These are phyloP conservation scores for Ilex asprella DNA, from an alignment of 257 asterid species.

Conservation along the genomic window DNA sequence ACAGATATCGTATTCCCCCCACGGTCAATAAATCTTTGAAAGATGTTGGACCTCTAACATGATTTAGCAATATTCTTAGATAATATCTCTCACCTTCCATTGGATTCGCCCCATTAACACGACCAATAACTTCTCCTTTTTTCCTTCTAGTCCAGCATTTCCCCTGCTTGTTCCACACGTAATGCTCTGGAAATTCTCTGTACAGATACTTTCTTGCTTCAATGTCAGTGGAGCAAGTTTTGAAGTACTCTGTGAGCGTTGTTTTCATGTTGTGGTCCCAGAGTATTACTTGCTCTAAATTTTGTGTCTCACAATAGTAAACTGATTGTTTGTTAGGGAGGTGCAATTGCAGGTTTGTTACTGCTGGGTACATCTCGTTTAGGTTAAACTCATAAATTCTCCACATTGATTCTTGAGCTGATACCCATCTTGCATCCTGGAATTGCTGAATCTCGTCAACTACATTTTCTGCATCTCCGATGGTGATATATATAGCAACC, in stretches of 20 bases:
- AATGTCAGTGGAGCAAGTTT: background rate
- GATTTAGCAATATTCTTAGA: constrained; percentile 1
- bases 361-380: background rate
- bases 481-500: background rate
- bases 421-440: constrained; percentile 14
- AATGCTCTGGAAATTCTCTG: background rate
- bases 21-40: background rate
- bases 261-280: constrained; percentile 2
- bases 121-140: background rate
- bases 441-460: background rate
- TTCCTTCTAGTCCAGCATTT: too few species aligned
- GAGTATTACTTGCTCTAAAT: background rate
- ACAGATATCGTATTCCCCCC: background rate
- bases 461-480: background rate
- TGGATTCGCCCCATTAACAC: background rate
- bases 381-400: constrained; percentile 10
- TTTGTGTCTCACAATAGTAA: background rate
- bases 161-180: background rate
- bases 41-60: background rate
- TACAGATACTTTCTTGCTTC: background rate
- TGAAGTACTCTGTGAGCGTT: background rate
- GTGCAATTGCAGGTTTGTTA: constrained; percentile 2
- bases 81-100: background rate
- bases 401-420: constrained; percentile 15
- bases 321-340: constrained; percentile 4